These are phyloP conservation scores for Cantharellus anzutake DNA, from an alignment of 768 basidiomycete genomes.

Conservation along the genomic window DNA sequence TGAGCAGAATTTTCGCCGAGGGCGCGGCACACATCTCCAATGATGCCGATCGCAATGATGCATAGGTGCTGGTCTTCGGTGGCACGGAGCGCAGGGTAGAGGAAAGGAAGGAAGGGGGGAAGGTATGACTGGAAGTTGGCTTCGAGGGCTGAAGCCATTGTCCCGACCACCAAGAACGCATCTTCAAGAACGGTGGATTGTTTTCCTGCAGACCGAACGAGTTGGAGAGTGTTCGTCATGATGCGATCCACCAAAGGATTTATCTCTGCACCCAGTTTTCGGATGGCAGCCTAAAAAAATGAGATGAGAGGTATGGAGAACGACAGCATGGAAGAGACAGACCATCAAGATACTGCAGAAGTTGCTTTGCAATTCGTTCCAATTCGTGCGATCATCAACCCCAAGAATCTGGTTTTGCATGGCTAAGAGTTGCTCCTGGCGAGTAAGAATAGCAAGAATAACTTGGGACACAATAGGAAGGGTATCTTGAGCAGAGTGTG, in stretches of 20 bases:
- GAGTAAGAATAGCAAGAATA: slow-evolving; percentile 56
- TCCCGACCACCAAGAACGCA: slow-evolving; percentile 84
- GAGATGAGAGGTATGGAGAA: background rate
- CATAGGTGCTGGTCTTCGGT: slow-evolving; percentile 93
- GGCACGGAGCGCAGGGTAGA: slow-evolving; percentile 75
- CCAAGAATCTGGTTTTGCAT: slow-evolving; percentile 91
- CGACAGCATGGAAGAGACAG: slow-evolving; percentile 16
- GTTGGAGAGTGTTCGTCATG: slow-evolving; percentile 76
- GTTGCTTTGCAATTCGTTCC: slow-evolving; percentile 96
- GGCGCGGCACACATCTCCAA: slow-evolving; percentile 92
- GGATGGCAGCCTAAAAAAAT: slow-evolving; percentile 47
- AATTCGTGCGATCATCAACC: slow-evolving; percentile 90
- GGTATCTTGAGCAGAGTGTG: slow-evolving; percentile 61
- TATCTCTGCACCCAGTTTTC: slow-evolving; percentile 66
- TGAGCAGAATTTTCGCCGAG: slow-evolving; percentile 67
- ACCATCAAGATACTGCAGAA: slow-evolving; percentile 81
- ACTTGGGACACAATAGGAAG: slow-evolving; percentile 70
- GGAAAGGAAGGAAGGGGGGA: slow-evolving; percentile 62
- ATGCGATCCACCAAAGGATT: slow-evolving; percentile 82
- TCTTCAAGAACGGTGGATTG: slow-evolving; percentile 92
- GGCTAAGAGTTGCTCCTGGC: slow-evolving; percentile 74
- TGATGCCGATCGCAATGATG: slow-evolving; percentile 87
- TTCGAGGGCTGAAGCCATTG: slow-evolving; percentile 70
- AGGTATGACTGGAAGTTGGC: slow-evolving; percentile 66
- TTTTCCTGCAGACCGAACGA: slow-evolving; percentile 77